Conservation (phyloP, 306 rosid genomes). For the Quercus agrifolia region DNA sequence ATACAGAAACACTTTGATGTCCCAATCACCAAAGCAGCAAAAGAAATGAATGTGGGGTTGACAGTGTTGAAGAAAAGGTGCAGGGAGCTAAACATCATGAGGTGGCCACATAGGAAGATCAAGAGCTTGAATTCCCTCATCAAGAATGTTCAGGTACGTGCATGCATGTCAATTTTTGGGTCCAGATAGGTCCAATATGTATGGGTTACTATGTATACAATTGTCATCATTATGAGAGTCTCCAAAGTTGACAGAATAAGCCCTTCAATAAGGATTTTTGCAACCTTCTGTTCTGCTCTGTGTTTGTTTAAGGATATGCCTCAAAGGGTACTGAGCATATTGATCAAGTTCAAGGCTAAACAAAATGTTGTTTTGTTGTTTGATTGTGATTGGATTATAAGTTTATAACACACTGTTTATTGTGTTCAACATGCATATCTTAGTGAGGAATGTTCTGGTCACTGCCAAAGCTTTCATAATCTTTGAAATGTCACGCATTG, state of each 20-base stretch:
- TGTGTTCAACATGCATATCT: too few relatives aligned
- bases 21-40: conserved; percentile 69
- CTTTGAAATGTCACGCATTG: background rate
- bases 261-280: background rate
- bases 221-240: conserved; percentile 13
- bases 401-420: too few relatives aligned
- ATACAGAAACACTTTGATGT: conserved; percentile 52
- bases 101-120: conserved; percentile 90
- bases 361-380: background rate
- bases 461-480: background rate
- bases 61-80: conserved; percentile 74
- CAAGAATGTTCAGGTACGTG: conserved; percentile 51
- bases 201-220: conserved; percentile 14
- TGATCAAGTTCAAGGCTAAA: background rate
- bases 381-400: background rate
- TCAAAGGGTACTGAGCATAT: background rate
- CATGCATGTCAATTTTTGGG: background rate
- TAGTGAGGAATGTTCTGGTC: too few relatives aligned
- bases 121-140: conserved; percentile 71
- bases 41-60: conserved; percentile 61
- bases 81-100: conserved; percentile 62
- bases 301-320: too few relatives aligned
- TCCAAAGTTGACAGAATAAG: background rate
- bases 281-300: too few relatives aligned
- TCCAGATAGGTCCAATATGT: background rate